Percentiles rank a stretch among this genome's conserved stretches.
These are phyloP conservation scores for Papiliotrema laurentii DNA, from an alignment of 1,284 basidiomycete genomes.

Conservation along the genomic window DNA sequence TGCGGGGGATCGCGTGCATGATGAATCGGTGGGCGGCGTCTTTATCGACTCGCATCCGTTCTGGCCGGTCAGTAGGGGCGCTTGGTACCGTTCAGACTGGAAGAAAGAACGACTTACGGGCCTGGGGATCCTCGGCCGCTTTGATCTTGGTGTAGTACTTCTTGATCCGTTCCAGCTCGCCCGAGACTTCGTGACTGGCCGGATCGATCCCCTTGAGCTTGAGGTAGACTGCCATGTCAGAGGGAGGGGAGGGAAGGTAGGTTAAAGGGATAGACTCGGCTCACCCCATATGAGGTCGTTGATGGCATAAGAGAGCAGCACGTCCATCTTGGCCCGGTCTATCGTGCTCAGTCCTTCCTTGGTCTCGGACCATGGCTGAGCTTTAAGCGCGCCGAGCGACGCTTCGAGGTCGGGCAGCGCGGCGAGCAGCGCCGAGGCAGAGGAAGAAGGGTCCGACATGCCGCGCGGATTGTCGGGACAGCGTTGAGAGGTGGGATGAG, in stretches of 20 bases:
- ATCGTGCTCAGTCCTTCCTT: conserved; percentile 13
- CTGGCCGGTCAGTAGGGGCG: too few species aligned
- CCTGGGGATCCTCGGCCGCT: conserved; percentile 29
- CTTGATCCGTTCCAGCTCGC: conserved; percentile 42
- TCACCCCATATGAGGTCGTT: conserved; percentile 45
- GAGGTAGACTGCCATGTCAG: conserved; percentile 34
- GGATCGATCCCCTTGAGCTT: conserved; percentile 42
- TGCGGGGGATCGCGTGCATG: conserved; percentile 21
- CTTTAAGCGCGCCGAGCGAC: conserved; percentile 14
- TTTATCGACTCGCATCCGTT: conserved; percentile 24
- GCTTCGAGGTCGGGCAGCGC: conserved; percentile 11
- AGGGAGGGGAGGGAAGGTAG: neutral
- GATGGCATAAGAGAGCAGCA: conserved; percentile 35
- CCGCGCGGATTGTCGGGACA: too few species aligned
- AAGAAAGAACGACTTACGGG: conserved; percentile 34
- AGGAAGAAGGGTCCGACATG: neutral
- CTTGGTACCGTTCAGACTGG: too few species aligned
- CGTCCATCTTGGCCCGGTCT: conserved; percentile 40
- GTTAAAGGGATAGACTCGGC: conserved; percentile 11
- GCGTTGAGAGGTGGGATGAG: too few species aligned
- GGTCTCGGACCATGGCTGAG: conserved; percentile 15
- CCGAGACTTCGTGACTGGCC: conserved; percentile 34
- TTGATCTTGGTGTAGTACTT: conserved; percentile 42
- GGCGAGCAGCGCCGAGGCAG: neutral
- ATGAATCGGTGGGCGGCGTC: conserved; percentile 39